These are phyloP conservation scores for Cryptomeria japonica DNA, from an alignment of 75 land plant species.

Conservation along the genomic window DNA sequence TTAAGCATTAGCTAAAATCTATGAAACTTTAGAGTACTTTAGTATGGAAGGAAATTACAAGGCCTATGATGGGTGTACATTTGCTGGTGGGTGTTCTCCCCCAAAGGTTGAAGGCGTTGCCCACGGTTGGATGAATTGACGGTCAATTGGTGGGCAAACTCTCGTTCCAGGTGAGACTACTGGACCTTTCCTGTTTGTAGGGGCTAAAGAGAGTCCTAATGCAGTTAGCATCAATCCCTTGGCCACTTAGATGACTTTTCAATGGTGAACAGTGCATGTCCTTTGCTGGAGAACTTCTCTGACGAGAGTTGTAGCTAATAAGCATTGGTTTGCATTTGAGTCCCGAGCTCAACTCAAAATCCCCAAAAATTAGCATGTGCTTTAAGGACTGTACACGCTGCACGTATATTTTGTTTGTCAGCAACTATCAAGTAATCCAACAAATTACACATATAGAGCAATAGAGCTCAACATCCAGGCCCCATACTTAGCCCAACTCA, in stretches of 20 bases:
- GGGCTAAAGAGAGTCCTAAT: background rate
- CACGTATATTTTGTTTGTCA: background rate
- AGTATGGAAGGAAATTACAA: background rate
- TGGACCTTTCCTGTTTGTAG: background rate
- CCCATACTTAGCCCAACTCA: background rate
- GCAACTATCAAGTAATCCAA: background rate
- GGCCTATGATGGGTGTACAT: background rate
- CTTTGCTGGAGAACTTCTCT: background rate
- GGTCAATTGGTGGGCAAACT: background rate
- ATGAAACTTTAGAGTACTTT: background rate
- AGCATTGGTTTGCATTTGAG: background rate
- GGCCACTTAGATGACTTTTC: background rate
- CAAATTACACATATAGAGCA: background rate
- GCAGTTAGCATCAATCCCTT: background rate
- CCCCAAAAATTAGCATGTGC: background rate
- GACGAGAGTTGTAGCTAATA: background rate
- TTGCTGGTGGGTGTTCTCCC: background rate
- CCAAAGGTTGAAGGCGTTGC: background rate
- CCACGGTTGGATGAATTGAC: background rate
- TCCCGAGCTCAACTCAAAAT: background rate
- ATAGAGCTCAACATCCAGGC: background rate
- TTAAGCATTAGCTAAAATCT: background rate
- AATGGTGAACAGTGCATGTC: background rate
- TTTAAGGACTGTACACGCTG: background rate
- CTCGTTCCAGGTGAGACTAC: background rate